phyloP scores from a whole-genome alignment of 768 basidiomycete species.

The Infundibulicybe gibba region DNA sequence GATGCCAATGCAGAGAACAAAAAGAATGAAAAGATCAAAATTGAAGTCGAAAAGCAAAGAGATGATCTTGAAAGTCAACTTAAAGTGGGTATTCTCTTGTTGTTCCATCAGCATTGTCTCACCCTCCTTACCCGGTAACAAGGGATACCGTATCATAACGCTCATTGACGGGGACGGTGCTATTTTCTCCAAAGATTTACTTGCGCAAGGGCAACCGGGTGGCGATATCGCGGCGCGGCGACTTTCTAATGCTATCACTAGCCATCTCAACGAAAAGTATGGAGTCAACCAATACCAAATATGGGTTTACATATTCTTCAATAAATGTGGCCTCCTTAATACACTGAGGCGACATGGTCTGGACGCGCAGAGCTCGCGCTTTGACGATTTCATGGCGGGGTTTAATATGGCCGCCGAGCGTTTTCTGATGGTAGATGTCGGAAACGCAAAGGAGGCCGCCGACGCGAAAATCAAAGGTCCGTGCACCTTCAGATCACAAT shows the following conservation, averaged over 20 bases:
- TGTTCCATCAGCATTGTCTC: neutral
- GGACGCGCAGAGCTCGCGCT: constrained; percentile 32
- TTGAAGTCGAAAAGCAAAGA: constrained; percentile 31
- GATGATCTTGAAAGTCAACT: constrained; percentile 36
- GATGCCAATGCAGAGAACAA: constrained; percentile 31
- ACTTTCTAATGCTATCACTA: constrained; percentile 35
- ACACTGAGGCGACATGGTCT: constrained; percentile 39
- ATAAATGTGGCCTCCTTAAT: constrained; percentile 57
- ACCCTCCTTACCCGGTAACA: constrained; percentile 2
- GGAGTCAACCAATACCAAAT: constrained; percentile 46
- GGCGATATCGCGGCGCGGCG: constrained; percentile 53
- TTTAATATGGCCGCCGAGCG: constrained; percentile 69
- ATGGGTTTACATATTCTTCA: constrained; percentile 61
- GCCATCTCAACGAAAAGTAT: constrained; percentile 28
- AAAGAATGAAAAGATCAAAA: constrained; percentile 25
- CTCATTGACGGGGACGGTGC: constrained; percentile 66
- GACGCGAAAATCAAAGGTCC: constrained; percentile 75
- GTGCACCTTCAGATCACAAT: constrained; percentile 8
- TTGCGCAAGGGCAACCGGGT: constrained; percentile 52
- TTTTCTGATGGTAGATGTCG: constrained; percentile 70
- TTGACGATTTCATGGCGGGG: constrained; percentile 65
- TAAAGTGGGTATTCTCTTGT: constrained; percentile 22
- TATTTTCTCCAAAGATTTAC: constrained; percentile 53
- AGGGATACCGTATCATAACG: constrained; percentile 45
- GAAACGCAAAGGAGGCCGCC: constrained; percentile 68